These are phyloP conservation scores for Kodamaea kaohsiungensis DNA, from an alignment of 805 yeast genomes.

Conservation along the genomic window DNA sequence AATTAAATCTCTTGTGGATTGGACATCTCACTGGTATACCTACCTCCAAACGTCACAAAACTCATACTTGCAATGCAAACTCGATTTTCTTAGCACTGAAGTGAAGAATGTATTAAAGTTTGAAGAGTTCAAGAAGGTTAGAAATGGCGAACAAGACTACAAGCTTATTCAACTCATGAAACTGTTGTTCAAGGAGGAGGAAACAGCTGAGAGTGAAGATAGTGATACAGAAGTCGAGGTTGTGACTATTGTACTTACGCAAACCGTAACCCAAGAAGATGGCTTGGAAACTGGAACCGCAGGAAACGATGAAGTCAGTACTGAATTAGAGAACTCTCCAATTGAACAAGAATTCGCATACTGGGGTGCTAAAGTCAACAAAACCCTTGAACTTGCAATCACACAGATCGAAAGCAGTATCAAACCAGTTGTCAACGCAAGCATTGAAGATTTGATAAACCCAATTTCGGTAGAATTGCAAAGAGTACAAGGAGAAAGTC, in stretches of 20 bases:
- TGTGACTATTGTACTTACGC: conserved; percentile 11
- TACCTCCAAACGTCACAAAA: background rate
- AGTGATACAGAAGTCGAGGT: background rate
- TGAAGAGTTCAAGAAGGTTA: conserved; percentile 14
- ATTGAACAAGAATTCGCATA: conserved; percentile 32
- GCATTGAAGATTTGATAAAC: conserved; percentile 26
- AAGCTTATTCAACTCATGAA: conserved; percentile 6
- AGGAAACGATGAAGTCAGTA: background rate
- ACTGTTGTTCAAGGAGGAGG: conserved; percentile 5
- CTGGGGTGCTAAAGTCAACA: conserved; percentile 37
- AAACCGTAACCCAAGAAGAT: background rate
- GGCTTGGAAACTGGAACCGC: background rate
- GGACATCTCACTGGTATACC: background rate
- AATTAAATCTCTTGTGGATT: conserved; percentile 1
- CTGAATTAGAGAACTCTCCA: background rate
- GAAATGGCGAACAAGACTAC: conserved; percentile 3
- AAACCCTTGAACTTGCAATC: conserved; percentile 35
- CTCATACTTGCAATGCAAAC: conserved; percentile 21
- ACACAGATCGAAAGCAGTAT: conserved; percentile 33
- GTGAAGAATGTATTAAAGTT: conserved; percentile 25
- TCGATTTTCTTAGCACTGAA: conserved; percentile 26
- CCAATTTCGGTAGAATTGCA: conserved; percentile 28
- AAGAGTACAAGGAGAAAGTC: conserved; percentile 28
- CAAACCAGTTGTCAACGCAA: conserved; percentile 24
- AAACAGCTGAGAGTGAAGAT: background rate